A percentile compares a stretch with the other conserved stretches of the same genome.
These are phyloP conservation scores for Heliosperma pusillum DNA, from an alignment of 148 eudicot genomes.

Conservation along the genomic window DNA sequence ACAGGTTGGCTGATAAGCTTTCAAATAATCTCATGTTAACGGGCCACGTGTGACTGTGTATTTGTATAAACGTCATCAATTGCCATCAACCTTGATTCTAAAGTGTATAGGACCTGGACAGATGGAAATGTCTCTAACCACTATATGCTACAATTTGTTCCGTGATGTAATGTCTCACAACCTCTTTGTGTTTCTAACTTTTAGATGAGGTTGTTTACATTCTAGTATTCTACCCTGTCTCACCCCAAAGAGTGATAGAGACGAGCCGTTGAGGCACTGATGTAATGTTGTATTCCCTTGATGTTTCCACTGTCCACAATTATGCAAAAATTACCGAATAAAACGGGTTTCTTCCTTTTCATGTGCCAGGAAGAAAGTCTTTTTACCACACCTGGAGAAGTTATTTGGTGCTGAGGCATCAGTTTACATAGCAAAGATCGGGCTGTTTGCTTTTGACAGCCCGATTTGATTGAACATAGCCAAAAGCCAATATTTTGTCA, in stretches of 20 bases:
- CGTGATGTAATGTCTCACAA: too few relatives aligned
- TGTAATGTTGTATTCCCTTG: neutral
- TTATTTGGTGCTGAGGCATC: neutral
- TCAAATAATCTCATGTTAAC: constrained; percentile 9
- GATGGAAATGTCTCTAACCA: neutral
- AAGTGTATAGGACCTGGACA: constrained; percentile 1
- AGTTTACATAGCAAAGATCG: constrained; percentile 22
- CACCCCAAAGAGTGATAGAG: too few relatives aligned
- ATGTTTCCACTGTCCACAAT: too few relatives aligned
- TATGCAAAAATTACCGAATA: neutral
- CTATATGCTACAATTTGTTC: neutral
- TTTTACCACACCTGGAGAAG: constrained; percentile 21
- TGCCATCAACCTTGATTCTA: neutral
- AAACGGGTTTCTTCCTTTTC: constrained; percentile 23
- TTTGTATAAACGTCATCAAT: constrained; percentile 2
- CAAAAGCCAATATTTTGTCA: neutral
- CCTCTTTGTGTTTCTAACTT: neutral
- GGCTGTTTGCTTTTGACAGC: constrained; percentile 58
- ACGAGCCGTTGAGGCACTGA: neutral
- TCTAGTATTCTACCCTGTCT: too few relatives aligned
- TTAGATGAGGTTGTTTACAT: too few relatives aligned
- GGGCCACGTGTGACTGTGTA: constrained; percentile 20
- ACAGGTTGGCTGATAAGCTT: neutral
- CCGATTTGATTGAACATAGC: constrained; percentile 27
- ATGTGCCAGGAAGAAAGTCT: constrained; percentile 26